Conservation (phyloP, 441 rosid species). For the Bruguiera hainesii region DNA sequence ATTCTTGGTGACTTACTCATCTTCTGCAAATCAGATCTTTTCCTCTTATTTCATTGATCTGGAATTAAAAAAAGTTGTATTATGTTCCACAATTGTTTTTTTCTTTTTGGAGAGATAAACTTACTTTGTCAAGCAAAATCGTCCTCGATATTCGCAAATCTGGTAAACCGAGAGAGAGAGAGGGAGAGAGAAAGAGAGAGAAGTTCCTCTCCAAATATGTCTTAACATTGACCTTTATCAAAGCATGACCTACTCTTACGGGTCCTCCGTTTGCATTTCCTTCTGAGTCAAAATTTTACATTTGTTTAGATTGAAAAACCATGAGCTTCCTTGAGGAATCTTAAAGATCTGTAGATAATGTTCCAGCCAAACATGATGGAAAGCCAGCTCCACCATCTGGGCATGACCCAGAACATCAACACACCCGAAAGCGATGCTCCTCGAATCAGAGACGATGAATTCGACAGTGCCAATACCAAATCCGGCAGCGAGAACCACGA, state of each 20-base stretch:
- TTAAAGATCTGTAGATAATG: slow-evolving; percentile 52
- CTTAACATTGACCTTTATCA: not conserved
- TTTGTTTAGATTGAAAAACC: slow-evolving; percentile 45
- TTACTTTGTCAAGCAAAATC: slow-evolving; percentile 39
- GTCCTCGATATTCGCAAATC: slow-evolving; percentile 44
- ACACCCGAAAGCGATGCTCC: slow-evolving; percentile 53
- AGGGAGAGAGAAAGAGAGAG: not conserved
- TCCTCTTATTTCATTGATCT: slow-evolving; percentile 8
- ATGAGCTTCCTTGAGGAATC: slow-evolving; percentile 32
- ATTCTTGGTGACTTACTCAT: not conserved
- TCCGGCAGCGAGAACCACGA: slow-evolving; percentile 94
- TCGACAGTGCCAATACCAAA: slow-evolving; percentile 56
- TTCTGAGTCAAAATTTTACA: slow-evolving; percentile 20
- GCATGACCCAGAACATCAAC: slow-evolving; percentile 38
- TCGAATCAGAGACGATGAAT: slow-evolving; percentile 59
- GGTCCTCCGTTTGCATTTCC: not conserved
- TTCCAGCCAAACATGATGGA: slow-evolving; percentile 89
- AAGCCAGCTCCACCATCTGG: slow-evolving; percentile 47
- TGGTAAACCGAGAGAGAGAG: slow-evolving; percentile 23
- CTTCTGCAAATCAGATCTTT: slow-evolving; percentile 9
- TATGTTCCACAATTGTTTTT: slow-evolving; percentile 17
- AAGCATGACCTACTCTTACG: slow-evolving; percentile 12
- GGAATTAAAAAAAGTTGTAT: slow-evolving; percentile 14
- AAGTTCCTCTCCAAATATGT: slow-evolving; percentile 14
- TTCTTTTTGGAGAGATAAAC: slow-evolving; percentile 7